A percentile compares a stretch with the other conserved stretches of the same genome.
Evolutionary conservation across 2,329 filamentous ascomycete genomes (phyloP).

Genomic region (Apiospora koreana): DNA sequence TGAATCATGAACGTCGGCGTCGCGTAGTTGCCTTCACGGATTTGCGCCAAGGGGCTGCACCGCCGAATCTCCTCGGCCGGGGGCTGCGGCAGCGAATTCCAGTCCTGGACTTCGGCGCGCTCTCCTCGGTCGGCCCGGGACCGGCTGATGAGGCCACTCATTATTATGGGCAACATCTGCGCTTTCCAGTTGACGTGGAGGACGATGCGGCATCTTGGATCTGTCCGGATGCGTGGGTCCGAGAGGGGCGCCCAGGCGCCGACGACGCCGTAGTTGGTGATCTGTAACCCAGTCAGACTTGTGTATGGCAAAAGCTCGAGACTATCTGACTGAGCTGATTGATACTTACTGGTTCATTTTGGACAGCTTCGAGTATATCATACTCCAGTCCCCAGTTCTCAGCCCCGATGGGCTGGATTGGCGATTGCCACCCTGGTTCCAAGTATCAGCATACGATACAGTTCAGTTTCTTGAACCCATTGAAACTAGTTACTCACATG

Average conservation of each 20-base stretch:
- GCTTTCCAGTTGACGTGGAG: constrained; percentile 33
- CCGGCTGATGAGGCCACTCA: constrained; percentile 25
- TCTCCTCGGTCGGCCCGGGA: constrained; percentile 9
- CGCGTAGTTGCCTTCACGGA: constrained; percentile 23
- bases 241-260: constrained; percentile 17
- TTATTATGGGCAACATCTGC: constrained; percentile 26
- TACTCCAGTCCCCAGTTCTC: constrained; percentile 22
- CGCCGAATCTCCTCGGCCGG: constrained; percentile 17
- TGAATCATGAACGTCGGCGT: constrained; percentile 34
- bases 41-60: constrained; percentile 27
- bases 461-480: too few species aligned
- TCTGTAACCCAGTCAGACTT: constrained; percentile 14
- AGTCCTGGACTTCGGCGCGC: constrained; percentile 11
- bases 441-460: neutral
- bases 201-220: constrained; percentile 28
- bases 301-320: too few species aligned
- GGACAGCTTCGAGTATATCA: constrained; percentile 29
- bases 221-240: constrained; percentile 18
- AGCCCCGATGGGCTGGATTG: constrained; percentile 21
- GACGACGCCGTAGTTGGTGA: constrained; percentile 21
- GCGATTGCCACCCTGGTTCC: constrained; percentile 9
- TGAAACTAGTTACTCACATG: neutral
- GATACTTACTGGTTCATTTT: constrained; percentile 22
- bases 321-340: too few species aligned
- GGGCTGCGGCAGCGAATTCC: constrained; percentile 19